Evolutionary conservation across 257 asterid genomes (phyloP).

Genomic region (Vinca minor): DNA sequence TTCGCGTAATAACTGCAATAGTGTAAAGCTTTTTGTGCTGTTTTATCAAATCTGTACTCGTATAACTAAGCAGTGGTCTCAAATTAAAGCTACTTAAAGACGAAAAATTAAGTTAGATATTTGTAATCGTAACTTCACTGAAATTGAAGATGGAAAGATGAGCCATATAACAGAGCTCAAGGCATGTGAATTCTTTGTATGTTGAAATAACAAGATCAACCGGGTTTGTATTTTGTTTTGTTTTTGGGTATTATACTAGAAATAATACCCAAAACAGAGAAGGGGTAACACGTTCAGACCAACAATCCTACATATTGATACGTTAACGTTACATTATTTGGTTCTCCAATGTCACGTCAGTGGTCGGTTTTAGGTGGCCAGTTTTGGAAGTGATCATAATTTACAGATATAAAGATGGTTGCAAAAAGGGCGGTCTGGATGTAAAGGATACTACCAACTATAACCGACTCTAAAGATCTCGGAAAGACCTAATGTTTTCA

Average conservation of each 20-base stretch:
- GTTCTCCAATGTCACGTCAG: slow-evolving; percentile 2
- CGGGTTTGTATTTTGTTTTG: too few relatives aligned
- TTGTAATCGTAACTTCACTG: not conserved
- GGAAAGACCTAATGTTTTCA: slow-evolving; percentile 51
- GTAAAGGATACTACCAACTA: slow-evolving; percentile 29
- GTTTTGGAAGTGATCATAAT: too few relatives aligned
- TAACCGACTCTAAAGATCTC: slow-evolving; percentile 24
- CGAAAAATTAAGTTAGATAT: not conserved
- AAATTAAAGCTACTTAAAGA: not conserved
- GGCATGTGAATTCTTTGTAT: not conserved
- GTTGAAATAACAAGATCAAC: not conserved
- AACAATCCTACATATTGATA: slow-evolving; percentile 11
- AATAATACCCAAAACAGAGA: not conserved
- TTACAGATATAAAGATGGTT: slow-evolving; percentile 13
- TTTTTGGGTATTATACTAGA: not conserved
- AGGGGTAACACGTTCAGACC: not conserved
- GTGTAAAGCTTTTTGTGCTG: not conserved
- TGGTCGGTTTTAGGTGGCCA: too few relatives aligned
- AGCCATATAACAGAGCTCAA: not conserved
- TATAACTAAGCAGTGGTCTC: not conserved
- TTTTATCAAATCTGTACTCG: not conserved
- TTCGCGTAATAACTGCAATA: not conserved
- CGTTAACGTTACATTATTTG: slow-evolving; percentile 31
- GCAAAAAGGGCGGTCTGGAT: too few relatives aligned
- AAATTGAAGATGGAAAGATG: not conserved